Evolutionary conservation across 768 basidiomycete genomes (phyloP), one percentile per base, ranked within the genome.

Genomic region (Termitomyces eurrhizus): DNA sequence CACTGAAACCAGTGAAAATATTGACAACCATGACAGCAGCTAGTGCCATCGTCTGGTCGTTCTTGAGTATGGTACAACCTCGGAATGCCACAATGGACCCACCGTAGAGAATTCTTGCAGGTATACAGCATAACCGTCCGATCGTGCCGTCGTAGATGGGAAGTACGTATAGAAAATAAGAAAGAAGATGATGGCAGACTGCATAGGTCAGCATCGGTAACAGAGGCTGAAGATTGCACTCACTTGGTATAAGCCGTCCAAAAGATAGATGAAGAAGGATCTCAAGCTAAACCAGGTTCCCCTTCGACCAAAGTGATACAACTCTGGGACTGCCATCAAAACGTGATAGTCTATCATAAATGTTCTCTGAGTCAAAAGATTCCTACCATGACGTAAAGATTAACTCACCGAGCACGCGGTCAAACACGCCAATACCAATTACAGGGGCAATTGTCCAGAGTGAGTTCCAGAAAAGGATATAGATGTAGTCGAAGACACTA

Each of bases 391-490:
- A 18, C 36, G 52, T 32, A 24, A 24, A 24, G 33, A 36, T 35
- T n/a, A 18, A 49, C 39, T 59, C 63, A 91, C 90, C 90, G 64
- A 93, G 81, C 68, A 95, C 82, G 29, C 94, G 90, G 72, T 99
- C 96, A 72, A 98, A 98, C 52, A 98, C 73, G 53, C 96, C 96
- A 61, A 98, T 92, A 12, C 89, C 96, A 67, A 98, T 88, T 56
- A 97, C 95, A 42, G 96, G 95, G 8, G 86, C 83, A 53, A 96
- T 77, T 0, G 92, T 91, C 92, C 92, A 99, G 74, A 99, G 87
- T 11, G 96, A 90, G 76, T 99, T 99, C 96, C 96, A 98, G 76
- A 95, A 95, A 37, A 99, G 79, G 48, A 99, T 77, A 68, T 95
- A 97, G 29, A 87, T 90, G 72, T 96, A 96, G 63, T 93, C 90